Evolutionary conservation across 2,329 filamentous ascomycete species (phyloP).

Genomic region (Rhynchosporium secalis): DNA sequence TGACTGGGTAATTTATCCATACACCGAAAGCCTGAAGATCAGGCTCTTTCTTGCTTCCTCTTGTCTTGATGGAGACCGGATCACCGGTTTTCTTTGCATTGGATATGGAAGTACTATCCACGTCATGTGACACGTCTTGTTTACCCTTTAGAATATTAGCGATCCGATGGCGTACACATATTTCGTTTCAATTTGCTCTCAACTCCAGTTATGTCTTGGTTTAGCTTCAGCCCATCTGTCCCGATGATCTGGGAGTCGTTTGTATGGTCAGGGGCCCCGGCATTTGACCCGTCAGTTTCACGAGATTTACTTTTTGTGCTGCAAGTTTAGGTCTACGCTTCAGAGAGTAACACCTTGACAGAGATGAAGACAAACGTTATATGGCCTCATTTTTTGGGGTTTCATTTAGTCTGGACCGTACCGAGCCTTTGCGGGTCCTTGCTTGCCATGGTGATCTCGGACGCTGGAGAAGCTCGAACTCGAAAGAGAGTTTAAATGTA

Average conservation of each 20-base stretch:
- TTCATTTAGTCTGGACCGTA: not conserved
- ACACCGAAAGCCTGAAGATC: no score
- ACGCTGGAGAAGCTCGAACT: not conserved
- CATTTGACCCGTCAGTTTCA: not conserved
- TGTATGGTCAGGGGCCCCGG: constrained; percentile 2
- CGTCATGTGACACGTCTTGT: no score
- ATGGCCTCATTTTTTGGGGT: not conserved
- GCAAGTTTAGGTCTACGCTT: not conserved
- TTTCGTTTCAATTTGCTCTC: not conserved
- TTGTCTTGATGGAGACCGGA: no score
- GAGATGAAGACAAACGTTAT: not conserved
- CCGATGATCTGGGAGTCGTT: not conserved
- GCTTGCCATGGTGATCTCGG: constrained; percentile 1
- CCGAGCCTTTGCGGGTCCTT: constrained; percentile 2
- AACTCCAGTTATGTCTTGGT: not conserved
- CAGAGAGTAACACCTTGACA: not conserved
- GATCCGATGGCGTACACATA: no score
- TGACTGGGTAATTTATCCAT: no score
- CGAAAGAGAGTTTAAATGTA: not conserved
- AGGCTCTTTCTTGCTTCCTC: no score
- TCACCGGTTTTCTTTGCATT: no score
- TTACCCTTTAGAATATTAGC: no score
- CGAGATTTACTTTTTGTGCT: not conserved
- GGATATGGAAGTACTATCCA: no score
- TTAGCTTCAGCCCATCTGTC: not conserved